A percentile compares a stretch with the other conserved stretches of the same genome.
phyloP scores from a whole-genome alignment of 371 early-diverging fungal species.

The Zopfochytrium polystomum region DNA sequence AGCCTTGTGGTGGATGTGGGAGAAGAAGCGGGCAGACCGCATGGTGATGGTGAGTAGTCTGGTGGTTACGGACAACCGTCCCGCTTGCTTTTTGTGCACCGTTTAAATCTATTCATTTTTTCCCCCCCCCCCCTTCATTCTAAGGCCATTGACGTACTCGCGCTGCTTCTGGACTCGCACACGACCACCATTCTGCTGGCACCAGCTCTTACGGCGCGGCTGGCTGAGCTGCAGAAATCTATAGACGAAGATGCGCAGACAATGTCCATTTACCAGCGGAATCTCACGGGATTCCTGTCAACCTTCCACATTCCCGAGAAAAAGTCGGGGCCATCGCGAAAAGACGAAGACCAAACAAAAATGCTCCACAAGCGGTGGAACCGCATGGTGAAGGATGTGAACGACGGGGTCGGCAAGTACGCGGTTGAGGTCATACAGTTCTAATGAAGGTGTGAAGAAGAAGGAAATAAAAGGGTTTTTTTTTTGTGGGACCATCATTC shows the following conservation, averaged over 20 bases:
- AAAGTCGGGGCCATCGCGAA: slow-evolving; percentile 5
- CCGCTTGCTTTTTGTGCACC: neutral
- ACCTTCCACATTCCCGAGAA: slow-evolving; percentile 18
- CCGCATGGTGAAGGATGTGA: slow-evolving; percentile 36
- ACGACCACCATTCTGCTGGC: slow-evolving; percentile 32
- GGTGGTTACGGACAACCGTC: too few species aligned
- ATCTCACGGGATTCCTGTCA: slow-evolving; percentile 14
- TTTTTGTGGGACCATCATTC: too few species aligned
- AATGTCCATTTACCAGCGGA: slow-evolving; percentile 16
- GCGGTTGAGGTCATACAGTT: slow-evolving; percentile 31
- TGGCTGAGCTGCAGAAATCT: slow-evolving; percentile 5
- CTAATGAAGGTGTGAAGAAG: too few species aligned
- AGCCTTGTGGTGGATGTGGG: slow-evolving; percentile 36
- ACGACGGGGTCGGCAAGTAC: slow-evolving; percentile 32
- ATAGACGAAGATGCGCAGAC: slow-evolving; percentile 10
- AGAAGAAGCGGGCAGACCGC: slow-evolving; percentile 8
- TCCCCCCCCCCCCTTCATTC: too few species aligned
- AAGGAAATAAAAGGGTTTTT: too few species aligned
- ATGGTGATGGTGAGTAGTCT: slow-evolving; percentile 11
- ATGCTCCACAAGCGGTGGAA: slow-evolving; percentile 26
- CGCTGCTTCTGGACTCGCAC: slow-evolving; percentile 34
- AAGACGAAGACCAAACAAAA: slow-evolving; percentile 11
- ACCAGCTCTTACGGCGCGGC: slow-evolving; percentile 15
- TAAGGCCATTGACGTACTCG: slow-evolving; percentile 33
- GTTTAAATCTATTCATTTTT: neutral